phyloP scores from a whole-genome alignment of 257 asterid species.

The Solanum infundibuliforme region DNA sequence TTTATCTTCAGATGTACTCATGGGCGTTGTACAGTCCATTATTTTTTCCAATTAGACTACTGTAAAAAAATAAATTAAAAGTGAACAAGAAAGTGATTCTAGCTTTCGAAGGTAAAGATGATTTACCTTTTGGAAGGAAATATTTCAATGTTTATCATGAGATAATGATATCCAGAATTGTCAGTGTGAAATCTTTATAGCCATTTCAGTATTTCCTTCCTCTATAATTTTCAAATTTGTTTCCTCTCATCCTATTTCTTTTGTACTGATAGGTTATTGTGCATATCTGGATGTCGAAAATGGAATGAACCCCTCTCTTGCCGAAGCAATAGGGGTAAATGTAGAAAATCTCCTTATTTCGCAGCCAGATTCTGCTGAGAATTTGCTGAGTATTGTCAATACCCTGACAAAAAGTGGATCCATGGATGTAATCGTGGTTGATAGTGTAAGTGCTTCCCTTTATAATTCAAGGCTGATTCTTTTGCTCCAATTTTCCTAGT shows the following conservation, averaged over 20 bases:
- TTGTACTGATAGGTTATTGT: constrained; percentile 60
- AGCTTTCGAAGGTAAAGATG: background rate
- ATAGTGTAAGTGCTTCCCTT: constrained; percentile 59
- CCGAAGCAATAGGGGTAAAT: constrained; percentile 77
- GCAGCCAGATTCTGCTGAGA: constrained; percentile 96
- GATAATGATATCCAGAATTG: background rate
- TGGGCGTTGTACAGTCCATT: background rate
- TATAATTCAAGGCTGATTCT: background rate
- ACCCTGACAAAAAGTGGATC: constrained; percentile 91
- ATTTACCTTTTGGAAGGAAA: background rate
- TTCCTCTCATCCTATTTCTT: constrained; percentile 1
- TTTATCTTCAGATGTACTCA: background rate
- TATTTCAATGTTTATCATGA: background rate
- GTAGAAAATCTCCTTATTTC: constrained; percentile 77
- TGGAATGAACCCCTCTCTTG: constrained; percentile 75
- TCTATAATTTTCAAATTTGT: background rate
- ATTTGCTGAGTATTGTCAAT: constrained; percentile 79
- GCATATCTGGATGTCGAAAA: constrained; percentile 97
- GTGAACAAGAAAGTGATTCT: background rate
- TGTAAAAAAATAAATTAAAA: background rate
- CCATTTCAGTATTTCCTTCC: background rate
- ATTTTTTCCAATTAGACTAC: background rate
- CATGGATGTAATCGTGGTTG: constrained; percentile 77
- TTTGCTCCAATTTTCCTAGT: background rate
- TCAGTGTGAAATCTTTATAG: background rate